Conservation (phyloP, 1,284 basidiomycete genomes). For the Rugosomyces carneus region DNA sequence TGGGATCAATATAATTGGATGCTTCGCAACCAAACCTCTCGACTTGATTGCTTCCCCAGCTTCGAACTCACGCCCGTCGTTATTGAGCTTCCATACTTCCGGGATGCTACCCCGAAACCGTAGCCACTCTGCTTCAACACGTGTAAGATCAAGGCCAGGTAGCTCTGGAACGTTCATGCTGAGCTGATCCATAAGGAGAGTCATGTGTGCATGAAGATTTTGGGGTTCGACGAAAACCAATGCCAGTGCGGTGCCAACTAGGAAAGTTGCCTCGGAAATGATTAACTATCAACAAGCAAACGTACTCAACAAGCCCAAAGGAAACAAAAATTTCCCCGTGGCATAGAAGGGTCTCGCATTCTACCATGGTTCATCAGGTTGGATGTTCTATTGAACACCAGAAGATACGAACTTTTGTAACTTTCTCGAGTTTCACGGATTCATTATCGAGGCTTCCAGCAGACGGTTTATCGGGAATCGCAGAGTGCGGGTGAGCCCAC, state of each 20-base stretch:
- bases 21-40: constrained; percentile 63
- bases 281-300: constrained; percentile 8
- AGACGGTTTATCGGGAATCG: neutral
- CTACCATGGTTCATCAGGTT: neutral
- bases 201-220: constrained; percentile 45
- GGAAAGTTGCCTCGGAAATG: constrained; percentile 4
- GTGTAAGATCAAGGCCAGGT: constrained; percentile 57
- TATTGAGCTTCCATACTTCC: constrained; percentile 76
- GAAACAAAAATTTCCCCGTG: constrained; percentile 32
- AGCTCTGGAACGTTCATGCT: constrained; percentile 51
- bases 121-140: constrained; percentile 64
- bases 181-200: constrained; percentile 51
- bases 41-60: constrained; percentile 70
- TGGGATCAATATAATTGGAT: constrained; percentile 79
- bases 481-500: neutral
- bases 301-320: constrained; percentile 31
- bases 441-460: neutral
- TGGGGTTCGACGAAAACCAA: constrained; percentile 56
- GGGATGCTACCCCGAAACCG: constrained; percentile 60
- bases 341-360: constrained; percentile 18
- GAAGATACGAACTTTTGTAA: neutral
- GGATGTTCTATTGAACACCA: neutral
- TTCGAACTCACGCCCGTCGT: constrained; percentile 78
- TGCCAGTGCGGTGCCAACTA: constrained; percentile 62
- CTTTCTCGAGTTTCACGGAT: neutral